These are phyloP conservation scores for Kodamaea suecica DNA, from an alignment of 1,139 yeast genomes.

Conservation along the genomic window DNA sequence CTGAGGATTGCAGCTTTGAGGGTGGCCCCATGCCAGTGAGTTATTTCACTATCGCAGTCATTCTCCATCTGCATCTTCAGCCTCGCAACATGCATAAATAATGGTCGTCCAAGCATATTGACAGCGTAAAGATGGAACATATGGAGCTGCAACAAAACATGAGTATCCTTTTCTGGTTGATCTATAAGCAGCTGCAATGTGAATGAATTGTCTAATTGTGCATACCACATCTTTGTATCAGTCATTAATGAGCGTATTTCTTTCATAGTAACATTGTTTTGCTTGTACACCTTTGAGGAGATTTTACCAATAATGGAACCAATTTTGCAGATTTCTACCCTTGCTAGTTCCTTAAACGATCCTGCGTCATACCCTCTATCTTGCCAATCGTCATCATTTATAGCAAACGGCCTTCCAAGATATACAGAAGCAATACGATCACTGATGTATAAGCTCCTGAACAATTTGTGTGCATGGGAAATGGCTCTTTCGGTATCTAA, in stretches of 20 bases:
- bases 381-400: slow-evolving; percentile 40
- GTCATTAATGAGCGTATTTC: slow-evolving; percentile 32
- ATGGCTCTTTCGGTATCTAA: slow-evolving; percentile 2
- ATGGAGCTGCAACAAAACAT: slow-evolving; percentile 6
- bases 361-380: slow-evolving; percentile 16
- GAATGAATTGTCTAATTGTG: slow-evolving; percentile 15
- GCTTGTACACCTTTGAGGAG: slow-evolving; percentile 29
- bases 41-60: slow-evolving; percentile 2
- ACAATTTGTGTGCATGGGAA: slow-evolving; percentile 4
- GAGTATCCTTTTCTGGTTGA: slow-evolving; percentile 5
- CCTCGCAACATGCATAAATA: slow-evolving; percentile 6
- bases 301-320: slow-evolving; percentile 27
- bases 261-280: slow-evolving; percentile 27
- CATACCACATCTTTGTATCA: slow-evolving; percentile 35
- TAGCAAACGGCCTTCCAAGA: slow-evolving; percentile 38
- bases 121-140: slow-evolving; percentile 8
- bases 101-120: slow-evolving; percentile 8
- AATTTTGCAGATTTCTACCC: slow-evolving; percentile 8
- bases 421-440: slow-evolving; percentile 35
- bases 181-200: slow-evolving; percentile 3
- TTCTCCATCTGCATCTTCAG: slow-evolving; percentile 1
- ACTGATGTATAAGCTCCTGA: slow-evolving; percentile 30
- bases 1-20: slow-evolving; percentile 9
- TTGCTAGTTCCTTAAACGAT: slow-evolving; percentile 3
- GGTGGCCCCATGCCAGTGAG: slow-evolving; percentile 7